Evolutionary conservation across 2,329 filamentous ascomycete genomes (phyloP), one percentile per base, ranked within the genome.

Genomic region (Mycosphaerella sp.): DNA sequence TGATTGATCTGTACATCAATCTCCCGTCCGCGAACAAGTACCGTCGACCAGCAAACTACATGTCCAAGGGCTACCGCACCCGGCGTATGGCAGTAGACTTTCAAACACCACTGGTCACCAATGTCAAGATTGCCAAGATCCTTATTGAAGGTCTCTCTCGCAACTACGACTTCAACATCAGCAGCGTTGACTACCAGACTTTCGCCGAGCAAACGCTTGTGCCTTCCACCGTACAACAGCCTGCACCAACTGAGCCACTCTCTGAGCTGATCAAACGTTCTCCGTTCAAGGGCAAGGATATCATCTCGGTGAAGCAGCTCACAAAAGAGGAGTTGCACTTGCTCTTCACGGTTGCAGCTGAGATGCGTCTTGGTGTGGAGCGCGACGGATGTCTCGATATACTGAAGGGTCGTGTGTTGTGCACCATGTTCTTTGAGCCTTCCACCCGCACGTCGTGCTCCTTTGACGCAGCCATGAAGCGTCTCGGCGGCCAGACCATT

Each of bases 61-160:
- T 98, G 86, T 95, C 88, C 73, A 93, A 93, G 76, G 93, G 93
- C 57, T 98, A 98, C 76, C 86, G 88, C 68, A 97, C 93, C 53
- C 84, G 93, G 71, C 85, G 93, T 72, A 96, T 98, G 91, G 93
- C 93, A 36, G 93, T 98, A 41, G 93, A 96, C 73, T 89, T 96
- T 75, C 92, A 97, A 75, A 95, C 93, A 51, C 93, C 93, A 55
- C 78, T 98, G 57, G 92, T 98, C 14, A 98, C 93, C 52, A 98
- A 98, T 66, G 93, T 98, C 72, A 98, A 98, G 81, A 97, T 96
- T 69, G 93, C 93, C 56, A 98, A 97, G 80, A 89, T 98, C 56
- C 76, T 98, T 48, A 86, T 98, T 50, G 93, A 98, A 75, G 93
- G 92, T 21, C 88, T 98, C 61, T 85, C 90, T 53, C 85, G 92